A percentile compares a stretch with the other conserved stretches of the same genome.
phyloP scores from a whole-genome alignment of 306 rosid genomes.

The Fragaria nilgerrensis region DNA sequence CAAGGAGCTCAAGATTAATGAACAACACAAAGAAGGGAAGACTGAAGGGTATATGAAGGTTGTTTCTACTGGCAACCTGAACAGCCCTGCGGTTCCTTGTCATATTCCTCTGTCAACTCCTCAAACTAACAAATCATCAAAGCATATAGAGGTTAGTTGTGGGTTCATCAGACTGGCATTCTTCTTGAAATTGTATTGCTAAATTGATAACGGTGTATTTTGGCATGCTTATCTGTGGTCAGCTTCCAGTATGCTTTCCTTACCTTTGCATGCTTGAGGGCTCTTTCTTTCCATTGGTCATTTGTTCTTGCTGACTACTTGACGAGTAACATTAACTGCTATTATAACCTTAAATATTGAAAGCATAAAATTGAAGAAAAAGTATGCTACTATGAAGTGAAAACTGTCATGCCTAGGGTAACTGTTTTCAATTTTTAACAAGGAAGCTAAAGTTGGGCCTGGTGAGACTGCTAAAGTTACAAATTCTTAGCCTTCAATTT shows the following conservation, averaged over 20 bases:
- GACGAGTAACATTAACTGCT: not conserved
- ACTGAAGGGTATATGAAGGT: conserved; percentile 42
- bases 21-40: conserved; percentile 45
- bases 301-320: conserved; percentile 9
- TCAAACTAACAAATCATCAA: conserved; percentile 45
- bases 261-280: not conserved
- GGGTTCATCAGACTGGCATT: not conserved
- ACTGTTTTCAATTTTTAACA: conserved; percentile 40
- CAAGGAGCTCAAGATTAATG: conserved; percentile 48
- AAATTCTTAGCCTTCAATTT: conserved; percentile 47
- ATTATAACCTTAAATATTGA: not conserved
- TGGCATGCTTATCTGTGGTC: not conserved
- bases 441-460: conserved; percentile 44
- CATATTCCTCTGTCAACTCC: conserved; percentile 39
- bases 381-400: not conserved
- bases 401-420: conserved; percentile 31
- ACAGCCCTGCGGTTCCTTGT: conserved; percentile 36
- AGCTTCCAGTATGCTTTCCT: not conserved
- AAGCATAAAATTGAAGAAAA: not conserved
- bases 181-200: conserved; percentile 15
- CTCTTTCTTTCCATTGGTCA: not conserved
- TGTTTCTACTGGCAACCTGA: conserved; percentile 40
- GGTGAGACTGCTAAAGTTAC: conserved; percentile 45
- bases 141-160: conserved; percentile 50
- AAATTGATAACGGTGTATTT: not conserved